phyloP scores from a whole-genome alignment of 495 filamentous ascomycete genomes.

The Collariella sp. region DNA sequence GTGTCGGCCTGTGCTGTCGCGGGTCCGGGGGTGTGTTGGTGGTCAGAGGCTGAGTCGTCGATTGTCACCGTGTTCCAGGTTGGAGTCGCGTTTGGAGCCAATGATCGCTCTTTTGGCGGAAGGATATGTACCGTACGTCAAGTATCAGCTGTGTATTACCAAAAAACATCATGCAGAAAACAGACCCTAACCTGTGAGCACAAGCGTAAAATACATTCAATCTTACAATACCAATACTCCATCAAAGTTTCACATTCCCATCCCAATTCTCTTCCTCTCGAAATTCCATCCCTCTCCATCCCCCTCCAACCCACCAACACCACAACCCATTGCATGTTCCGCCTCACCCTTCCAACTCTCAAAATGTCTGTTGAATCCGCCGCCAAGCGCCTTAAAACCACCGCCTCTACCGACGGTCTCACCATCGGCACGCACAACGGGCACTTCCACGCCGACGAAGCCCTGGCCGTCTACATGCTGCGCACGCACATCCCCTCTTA shows the following conservation, averaged over 20 bases:
- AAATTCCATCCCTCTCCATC: neutral
- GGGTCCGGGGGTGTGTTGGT: neutral
- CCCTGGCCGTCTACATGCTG: constrained; percentile 94
- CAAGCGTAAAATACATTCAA: too few species aligned
- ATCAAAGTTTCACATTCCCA: too few species aligned
- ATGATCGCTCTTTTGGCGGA: too few species aligned
- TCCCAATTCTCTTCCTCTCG: too few species aligned
- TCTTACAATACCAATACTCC: too few species aligned
- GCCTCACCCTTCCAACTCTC: constrained; percentile 4
- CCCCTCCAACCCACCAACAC: neutral
- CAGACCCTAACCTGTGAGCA: too few species aligned
- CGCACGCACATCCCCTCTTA: constrained; percentile 75
- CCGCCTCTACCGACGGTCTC: constrained; percentile 33
- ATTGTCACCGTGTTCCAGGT: constrained; percentile 7
- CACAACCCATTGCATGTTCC: constrained; percentile 16
- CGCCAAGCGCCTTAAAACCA: constrained; percentile 62
- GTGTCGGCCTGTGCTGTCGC: neutral
- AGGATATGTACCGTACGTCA: too few species aligned
- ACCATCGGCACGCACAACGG: constrained; percentile 89
- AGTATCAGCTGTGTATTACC: neutral
- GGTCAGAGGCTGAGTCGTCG: neutral
- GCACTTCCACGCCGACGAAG: constrained; percentile 98
- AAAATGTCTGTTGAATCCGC: constrained; percentile 51
- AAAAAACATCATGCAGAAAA: too few species aligned
- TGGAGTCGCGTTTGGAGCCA: too few species aligned